Base-by-base conservation (phyloP, 306 rosid species). In the Sechiopsis laciniata region DNA sequence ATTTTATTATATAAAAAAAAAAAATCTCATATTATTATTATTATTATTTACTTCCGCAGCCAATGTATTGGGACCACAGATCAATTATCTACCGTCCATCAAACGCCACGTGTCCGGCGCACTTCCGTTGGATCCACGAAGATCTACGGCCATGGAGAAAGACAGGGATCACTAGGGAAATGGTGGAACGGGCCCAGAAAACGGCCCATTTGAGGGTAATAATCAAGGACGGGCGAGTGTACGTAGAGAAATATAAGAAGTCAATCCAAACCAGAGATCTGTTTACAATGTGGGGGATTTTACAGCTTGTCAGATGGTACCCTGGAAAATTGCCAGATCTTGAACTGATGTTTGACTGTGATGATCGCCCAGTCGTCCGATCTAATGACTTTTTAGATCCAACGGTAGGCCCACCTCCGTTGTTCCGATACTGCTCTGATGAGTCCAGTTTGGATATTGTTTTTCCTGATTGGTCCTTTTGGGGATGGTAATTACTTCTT, bases 391-490 rank as follows among this genome's bases (percentile, higher is more conserved):
- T 88, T 60, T 54, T 15, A 20, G 73, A 75, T 32, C 83, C 82
- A 13, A 74, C 76, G 19, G 61, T 75, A 5, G 58, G 81, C 4
- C 88, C 91, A 0, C 96, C 96, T 0, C 91, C 89, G 0, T 37
- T 90, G 80, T 90, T 93, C 61, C 76, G 96, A 0, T 93, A 90
- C 40, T 88, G 96, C 42, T 76, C 91, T 0, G 89, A 93, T 29
- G 74, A 75, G 0, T 8, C 53, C 70, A 90, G 86, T 61, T 80
- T 82, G 17, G 98, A 90, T 12, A 87, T 90, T 71, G 96, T 93
- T 0, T 93, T 93, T 50, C 97, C 98, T 0, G 96, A 93, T 88
- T 93, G 98, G 98, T 90, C 96, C 75, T 93, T 93, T 52, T 93
- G 98, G 98, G 98, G 98, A 75, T 93, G 97, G 96, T 92, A 84